Conservation (phyloP, 2,329 filamentous ascomycete genomes). For the Penicillium palitans region DNA sequence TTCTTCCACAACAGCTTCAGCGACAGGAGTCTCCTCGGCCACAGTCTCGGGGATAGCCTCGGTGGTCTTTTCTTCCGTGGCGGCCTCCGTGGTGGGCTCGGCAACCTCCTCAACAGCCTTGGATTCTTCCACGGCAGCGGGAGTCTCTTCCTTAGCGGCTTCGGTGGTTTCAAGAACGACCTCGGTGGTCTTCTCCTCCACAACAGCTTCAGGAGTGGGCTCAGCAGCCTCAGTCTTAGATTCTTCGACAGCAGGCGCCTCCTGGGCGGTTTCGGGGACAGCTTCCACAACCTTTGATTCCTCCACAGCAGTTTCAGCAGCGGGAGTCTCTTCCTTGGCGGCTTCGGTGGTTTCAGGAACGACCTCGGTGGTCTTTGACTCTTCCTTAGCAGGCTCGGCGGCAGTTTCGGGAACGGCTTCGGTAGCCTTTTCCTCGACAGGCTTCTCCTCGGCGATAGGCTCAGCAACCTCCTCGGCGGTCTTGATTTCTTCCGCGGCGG, state of each 20-base stretch:
- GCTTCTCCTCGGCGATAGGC: neutral
- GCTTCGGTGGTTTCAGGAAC: neutral
- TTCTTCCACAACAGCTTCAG: neutral
- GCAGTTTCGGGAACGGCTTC: constrained; percentile 8
- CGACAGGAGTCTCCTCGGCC: constrained; percentile 6
- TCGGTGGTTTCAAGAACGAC: neutral
- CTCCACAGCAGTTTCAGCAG: constrained; percentile 10
- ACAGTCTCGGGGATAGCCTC: constrained; percentile 4
- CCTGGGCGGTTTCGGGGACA: neutral
- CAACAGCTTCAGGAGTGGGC: constrained; percentile 1
- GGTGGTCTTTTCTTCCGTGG: neutral
- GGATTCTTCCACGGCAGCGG: constrained; percentile 8
- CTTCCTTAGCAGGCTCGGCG: constrained; percentile 4
- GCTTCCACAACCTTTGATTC: neutral
- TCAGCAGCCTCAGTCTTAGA: neutral
- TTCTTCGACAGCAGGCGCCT: neutral
- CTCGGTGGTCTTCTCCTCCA: constrained; percentile 1
- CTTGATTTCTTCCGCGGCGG: constrained; percentile 3
- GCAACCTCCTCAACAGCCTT: neutral
- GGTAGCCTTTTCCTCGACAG: constrained; percentile 1
- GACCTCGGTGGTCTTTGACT: neutral
- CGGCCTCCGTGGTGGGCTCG: neutral
- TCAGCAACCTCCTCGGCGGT: neutral
- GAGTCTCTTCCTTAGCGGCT: constrained; percentile 7
- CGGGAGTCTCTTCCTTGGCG: constrained; percentile 8